These are phyloP conservation scores for Rhodomyrtus psidioides DNA, from an alignment of 441 rosid genomes.

Conservation along the genomic window DNA sequence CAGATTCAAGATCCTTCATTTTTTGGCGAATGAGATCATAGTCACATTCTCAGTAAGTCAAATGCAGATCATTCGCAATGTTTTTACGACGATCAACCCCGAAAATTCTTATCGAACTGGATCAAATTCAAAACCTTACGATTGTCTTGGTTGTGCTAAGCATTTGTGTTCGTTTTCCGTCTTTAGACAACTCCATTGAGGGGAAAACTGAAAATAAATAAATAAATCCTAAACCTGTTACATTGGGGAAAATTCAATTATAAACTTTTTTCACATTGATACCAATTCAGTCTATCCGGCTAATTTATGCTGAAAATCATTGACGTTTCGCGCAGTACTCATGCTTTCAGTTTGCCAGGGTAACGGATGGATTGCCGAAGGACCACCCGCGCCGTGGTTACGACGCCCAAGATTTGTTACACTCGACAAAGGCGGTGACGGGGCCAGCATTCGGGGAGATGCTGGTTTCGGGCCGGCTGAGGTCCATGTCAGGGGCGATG, in stretches of 20 bases:
- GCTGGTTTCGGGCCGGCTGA: neutral
- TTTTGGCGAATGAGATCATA: neutral
- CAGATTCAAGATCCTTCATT: neutral
- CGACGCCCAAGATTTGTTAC: neutral
- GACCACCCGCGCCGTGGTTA: slow-evolving; percentile 14
- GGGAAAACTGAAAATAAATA: too few species aligned
- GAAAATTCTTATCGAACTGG: neutral
- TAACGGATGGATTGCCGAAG: slow-evolving; percentile 11
- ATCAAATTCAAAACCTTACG: neutral
- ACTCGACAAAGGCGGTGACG: neutral
- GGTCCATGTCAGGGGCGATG: neutral
- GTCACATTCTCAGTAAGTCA: neutral
- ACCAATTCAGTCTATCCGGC: too few species aligned
- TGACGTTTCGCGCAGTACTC: slow-evolving; percentile 1
- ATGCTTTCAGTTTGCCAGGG: slow-evolving; percentile 8
- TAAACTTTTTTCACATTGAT: too few species aligned
- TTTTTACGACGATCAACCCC: neutral
- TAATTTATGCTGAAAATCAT: too few species aligned
- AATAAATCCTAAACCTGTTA: too few species aligned
- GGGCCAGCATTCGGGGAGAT: slow-evolving; percentile 15
- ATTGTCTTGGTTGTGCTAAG: neutral
- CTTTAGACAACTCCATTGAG: neutral
- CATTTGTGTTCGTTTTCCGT: neutral
- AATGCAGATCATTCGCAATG: neutral
- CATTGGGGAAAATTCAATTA: too few species aligned